Evolutionary conservation across 257 asterid genomes (phyloP), one percentile per base, ranked within the genome.

Genomic region (Fraxinus cuspidata): DNA sequence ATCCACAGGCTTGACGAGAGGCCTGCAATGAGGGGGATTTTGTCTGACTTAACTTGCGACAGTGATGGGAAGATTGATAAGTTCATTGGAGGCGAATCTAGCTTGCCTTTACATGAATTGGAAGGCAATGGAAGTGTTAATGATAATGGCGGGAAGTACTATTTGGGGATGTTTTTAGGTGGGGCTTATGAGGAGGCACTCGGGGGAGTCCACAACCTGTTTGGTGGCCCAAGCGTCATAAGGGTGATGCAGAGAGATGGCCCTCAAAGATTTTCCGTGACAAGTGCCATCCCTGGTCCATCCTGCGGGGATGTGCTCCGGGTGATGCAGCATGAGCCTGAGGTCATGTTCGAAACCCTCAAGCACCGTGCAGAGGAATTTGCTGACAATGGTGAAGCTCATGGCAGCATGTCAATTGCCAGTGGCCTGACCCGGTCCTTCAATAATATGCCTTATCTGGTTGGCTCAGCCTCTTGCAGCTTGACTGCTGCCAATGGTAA

Each of bases 181-280:
- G 99, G 99, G 79, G 99, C 99, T 65, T 96, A 96, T 32, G 91
- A 93, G 86, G 98, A 96, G 85, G 97, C 99, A 1, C 90, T 96
- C 0, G 99, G 98, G 0, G 97, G 97, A 4, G 74, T 86, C 64
- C 99, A 96, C 85, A 96, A 96, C 85, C 87, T 96, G 21, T 96
- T 96, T 29, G 98, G 97, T 19, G 94, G 97, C 7, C 97, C 99
- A 0, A 93, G 98, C 21, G 91, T 92, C 1, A 89, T 96, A n/a
- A 93, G 95, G 0, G 99, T 93, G 19, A 84, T 82, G 0, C 98
- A 96, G 81, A 85, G 97, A 49, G 92, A 96, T 32, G 96, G 98
- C 16, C 98, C 98, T 7, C 90, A 95, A 56, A 81, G 96, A 79
- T 96, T 96, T 10, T 91, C 96, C 0, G 97, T 96, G 77, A 93